Conservation (phyloP, 805 yeast species). For the Myxozyma nipponensis region DNA sequence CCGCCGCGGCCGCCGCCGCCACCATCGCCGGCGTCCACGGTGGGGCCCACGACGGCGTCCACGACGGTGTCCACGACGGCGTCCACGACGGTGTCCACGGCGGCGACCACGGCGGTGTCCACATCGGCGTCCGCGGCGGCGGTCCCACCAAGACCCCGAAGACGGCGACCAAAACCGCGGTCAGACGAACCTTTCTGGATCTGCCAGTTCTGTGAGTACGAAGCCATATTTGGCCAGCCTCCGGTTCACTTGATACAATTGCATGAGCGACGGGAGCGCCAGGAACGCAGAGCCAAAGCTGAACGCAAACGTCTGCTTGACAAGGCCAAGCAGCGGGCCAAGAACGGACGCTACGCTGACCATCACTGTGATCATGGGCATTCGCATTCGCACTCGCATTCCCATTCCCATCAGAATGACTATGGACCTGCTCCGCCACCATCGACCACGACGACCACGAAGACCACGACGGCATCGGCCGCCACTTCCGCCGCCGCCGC, state of each 20-base stretch:
- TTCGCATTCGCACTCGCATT: not conserved
- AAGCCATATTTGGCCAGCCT: constrained; percentile 26
- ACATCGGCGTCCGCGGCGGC: constrained; percentile 1
- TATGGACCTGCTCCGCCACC: not conserved
- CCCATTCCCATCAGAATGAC: not conserved
- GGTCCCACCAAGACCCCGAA: not conserved
- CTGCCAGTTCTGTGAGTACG: constrained; percentile 31
- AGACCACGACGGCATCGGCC: no score
- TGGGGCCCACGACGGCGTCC: no score
- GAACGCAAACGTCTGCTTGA: constrained; percentile 25
- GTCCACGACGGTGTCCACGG: constrained; percentile 3
- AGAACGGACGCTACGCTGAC: constrained; percentile 4
- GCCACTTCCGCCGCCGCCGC: no score
- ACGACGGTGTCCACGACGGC: not conserved
- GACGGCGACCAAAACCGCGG: constrained; percentile 23
- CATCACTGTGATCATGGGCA: not conserved
- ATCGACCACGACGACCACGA: no score
- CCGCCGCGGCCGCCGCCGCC: not conserved
- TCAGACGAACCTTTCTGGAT: constrained; percentile 27
- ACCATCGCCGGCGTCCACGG: not conserved
- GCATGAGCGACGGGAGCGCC: constrained; percentile 25
- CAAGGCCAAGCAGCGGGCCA: constrained; percentile 27
- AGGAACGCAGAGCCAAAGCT: constrained; percentile 19
- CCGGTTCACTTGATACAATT: constrained; percentile 23
- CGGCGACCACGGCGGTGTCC: constrained; percentile 5